phyloP scores from a whole-genome alignment of 2,329 filamentous ascomycete genomes.

The Fusarium abutilonis region DNA sequence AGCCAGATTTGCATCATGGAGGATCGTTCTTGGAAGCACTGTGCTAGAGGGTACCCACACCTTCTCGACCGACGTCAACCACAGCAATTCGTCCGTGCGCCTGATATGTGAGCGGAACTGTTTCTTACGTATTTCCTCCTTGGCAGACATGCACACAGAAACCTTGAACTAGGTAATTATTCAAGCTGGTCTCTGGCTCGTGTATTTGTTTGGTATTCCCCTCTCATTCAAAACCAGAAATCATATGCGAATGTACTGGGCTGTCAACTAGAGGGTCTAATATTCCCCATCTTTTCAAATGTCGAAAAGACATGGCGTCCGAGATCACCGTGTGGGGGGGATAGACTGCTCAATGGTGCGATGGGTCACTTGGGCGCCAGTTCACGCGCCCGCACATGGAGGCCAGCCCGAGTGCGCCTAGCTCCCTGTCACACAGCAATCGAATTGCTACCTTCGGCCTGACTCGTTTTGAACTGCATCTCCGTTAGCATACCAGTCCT shows the following conservation, averaged over 20 bases:
- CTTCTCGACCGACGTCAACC: slow-evolving; percentile 32
- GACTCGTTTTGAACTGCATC: slow-evolving; percentile 38
- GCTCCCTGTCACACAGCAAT: slow-evolving; percentile 38
- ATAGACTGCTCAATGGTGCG: slow-evolving; percentile 26
- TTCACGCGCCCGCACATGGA: slow-evolving; percentile 33
- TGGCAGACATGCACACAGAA: slow-evolving; percentile 36
- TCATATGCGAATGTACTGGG: background rate
- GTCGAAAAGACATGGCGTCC: slow-evolving; percentile 10
- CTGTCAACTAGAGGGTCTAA: slow-evolving; percentile 1
- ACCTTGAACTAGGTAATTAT: slow-evolving; percentile 1
- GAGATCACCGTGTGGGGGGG: slow-evolving; percentile 33
- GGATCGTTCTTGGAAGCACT: slow-evolving; percentile 33
- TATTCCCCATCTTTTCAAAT: slow-evolving; percentile 8
- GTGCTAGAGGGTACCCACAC: slow-evolving; percentile 34
- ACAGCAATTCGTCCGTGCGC: slow-evolving; percentile 34
- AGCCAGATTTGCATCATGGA: slow-evolving; percentile 23
- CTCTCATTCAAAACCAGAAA: background rate
- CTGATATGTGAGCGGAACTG: slow-evolving; percentile 38
- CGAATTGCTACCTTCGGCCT: slow-evolving; percentile 38
- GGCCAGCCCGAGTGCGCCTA: slow-evolving; percentile 23
- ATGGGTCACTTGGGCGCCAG: slow-evolving; percentile 33
- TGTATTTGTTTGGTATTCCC: background rate
- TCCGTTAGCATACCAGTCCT: slow-evolving; percentile 18
- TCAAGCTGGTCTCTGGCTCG: slow-evolving; percentile 3
- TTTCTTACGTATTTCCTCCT: slow-evolving; percentile 38